These are phyloP conservation scores for Blastocystis sp. DNA, from an alignment of 352 stramenopile species.

Conservation along the genomic window DNA sequence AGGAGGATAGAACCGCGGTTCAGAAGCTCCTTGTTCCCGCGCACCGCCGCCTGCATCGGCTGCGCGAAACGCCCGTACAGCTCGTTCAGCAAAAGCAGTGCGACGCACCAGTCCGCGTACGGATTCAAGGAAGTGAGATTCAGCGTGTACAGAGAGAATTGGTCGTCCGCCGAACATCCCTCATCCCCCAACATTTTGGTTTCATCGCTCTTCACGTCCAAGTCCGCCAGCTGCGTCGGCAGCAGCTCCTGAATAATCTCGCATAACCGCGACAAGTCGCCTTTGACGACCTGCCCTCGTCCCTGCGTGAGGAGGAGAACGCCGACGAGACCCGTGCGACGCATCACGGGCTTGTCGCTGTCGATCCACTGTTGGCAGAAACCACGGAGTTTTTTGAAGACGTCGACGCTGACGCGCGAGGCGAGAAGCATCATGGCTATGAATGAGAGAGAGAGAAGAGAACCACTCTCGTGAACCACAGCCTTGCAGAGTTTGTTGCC, in stretches of 20 bases:
- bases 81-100: neutral
- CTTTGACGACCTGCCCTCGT: constrained; percentile 32
- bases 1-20: constrained; percentile 5
- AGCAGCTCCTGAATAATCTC: neutral
- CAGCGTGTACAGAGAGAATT: constrained; percentile 14
- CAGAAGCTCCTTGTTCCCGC: neutral
- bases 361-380: constrained; percentile 37
- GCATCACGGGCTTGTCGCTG: neutral
- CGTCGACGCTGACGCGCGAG: neutral
- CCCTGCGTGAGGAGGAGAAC: constrained; percentile 57
- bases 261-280: constrained; percentile 36
- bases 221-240: neutral
- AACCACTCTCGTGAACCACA: constrained; percentile 17
- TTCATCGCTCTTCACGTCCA: constrained; percentile 1
- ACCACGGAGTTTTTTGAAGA: constrained; percentile 29
- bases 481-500: constrained; percentile 1
- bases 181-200: constrained; percentile 27
- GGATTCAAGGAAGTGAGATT: neutral
- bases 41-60: neutral
- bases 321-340: neutral
- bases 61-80: neutral
- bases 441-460: neutral
- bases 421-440: constrained; percentile 27
- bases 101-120: constrained; percentile 9
- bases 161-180: neutral